A percentile compares a stretch with the other conserved stretches of the same genome.
phyloP scores from a whole-genome alignment of 2,329 filamentous ascomycete species.

The Aspergillus sp. region DNA sequence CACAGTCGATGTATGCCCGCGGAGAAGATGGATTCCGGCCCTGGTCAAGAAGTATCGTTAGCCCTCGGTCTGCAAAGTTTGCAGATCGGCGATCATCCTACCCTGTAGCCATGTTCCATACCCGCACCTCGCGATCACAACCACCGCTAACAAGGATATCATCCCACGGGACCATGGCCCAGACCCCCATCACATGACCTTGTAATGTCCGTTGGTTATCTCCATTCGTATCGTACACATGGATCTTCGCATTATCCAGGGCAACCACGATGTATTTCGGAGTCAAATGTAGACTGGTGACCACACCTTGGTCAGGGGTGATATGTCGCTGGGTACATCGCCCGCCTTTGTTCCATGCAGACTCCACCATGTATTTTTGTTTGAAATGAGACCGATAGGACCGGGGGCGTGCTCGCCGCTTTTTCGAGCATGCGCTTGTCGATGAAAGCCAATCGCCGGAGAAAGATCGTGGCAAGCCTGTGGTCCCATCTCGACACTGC shows the following conservation, averaged over 20 bases:
- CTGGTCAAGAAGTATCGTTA: constrained; percentile 41
- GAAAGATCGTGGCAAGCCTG: constrained; percentile 43
- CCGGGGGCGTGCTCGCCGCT: constrained; percentile 61
- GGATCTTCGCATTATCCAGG: constrained; percentile 96
- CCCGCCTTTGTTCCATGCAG: constrained; percentile 93
- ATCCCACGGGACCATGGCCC: constrained; percentile 99
- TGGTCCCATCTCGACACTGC: constrained; percentile 45
- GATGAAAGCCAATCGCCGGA: constrained; percentile 32
- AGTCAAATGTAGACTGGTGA: constrained; percentile 91
- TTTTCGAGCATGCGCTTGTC: constrained; percentile 31
- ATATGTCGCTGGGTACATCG: constrained; percentile 80
- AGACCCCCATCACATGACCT: constrained; percentile 98
- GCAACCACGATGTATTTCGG: constrained; percentile 96
- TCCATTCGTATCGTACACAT: constrained; percentile 92
- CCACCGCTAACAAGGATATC: constrained; percentile 93
- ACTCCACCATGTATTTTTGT: constrained; percentile 93
- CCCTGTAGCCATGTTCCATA: constrained; percentile 95
- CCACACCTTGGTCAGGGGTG: constrained; percentile 92
- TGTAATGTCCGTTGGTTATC: constrained; percentile 83
- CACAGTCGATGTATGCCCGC: constrained; percentile 94
- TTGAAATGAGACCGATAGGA: constrained; percentile 98
- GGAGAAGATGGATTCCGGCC: constrained; percentile 73
- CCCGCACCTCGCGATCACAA: constrained; percentile 92
- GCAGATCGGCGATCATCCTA: constrained; percentile 40
- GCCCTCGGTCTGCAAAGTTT: background rate